Evolutionary conservation across 2,329 filamentous ascomycete genomes (phyloP), one percentile per base, ranked within the genome.

Genomic region (Geosmithia flava): DNA sequence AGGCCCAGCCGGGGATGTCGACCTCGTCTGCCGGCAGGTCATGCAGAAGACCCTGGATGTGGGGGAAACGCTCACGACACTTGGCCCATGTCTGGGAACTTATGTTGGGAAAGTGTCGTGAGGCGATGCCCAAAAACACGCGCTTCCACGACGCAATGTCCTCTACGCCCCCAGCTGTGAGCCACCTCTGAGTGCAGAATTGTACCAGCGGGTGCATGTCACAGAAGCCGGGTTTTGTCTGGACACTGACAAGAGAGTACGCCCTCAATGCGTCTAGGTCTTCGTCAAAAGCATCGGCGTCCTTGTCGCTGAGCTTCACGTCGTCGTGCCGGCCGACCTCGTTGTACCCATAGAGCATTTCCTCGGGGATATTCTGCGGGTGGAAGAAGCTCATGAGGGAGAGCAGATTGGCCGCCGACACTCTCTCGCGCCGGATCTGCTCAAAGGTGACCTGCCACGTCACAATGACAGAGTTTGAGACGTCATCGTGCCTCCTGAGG

Each of bases 371-470:
- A 16, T 60, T 64, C 52, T 70, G 62, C 19, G 58, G 56, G 47
- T 72, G 62, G 53, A 68, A 73, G 52, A 68, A 67, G 59, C 69
- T 71, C 65, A 74, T 66, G 11, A 74, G 59, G 1, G 67, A 68
- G 0, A 75, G 54, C 10, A 74, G 54, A 17, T 68, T 55, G 5
- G 70, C 61, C 7, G 70, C 71, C 3, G 58, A 56, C 7, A 51
- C 57, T 41, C 58, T 51, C 41, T 55, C 51, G 1, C 53, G 49
- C 15, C 58, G 61, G 45, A 73, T 65, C 19, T 67, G 46, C 17
- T 61, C 53, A 48, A 62, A 60, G 7, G 53, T 58, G 19, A 62
- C 51, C 46, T 58, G 54, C 59, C 56, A 62, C n/a, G 57, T 62
- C 45, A 49, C 50, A 2, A 57, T 45, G 39, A 61, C 47, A 15